Base-by-base conservation (phyloP, 2,329 filamentous ascomycete species). In the Aureobasidium namibiae region DNA sequence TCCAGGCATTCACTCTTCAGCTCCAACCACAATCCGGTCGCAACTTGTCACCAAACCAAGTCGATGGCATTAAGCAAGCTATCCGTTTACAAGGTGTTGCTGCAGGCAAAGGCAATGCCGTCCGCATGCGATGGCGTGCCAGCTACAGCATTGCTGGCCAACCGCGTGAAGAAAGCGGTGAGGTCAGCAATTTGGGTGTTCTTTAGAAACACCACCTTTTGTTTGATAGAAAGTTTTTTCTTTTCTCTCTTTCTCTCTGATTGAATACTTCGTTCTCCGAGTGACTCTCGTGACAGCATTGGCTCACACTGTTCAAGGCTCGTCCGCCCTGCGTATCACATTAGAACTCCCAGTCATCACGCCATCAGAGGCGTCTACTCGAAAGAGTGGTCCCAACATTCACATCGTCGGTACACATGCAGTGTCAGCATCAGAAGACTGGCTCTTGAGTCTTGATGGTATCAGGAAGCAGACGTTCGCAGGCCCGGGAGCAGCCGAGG, bases 51-150 rank as follows among this genome's bases (percentile, higher is more conserved):
- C 88, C 92, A 0, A 73, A 78, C 13, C 87, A 90, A 68, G 84
- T 86, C 70, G 82, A 82, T 67, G 92, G 91, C 29, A 86, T 99
- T 56, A 88, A 85, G 36, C 94, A 97, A 74, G 81, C 84, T 18
- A 90, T 96, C 63, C 78, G 86, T 48, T 78, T 97, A 26, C 84
- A 90, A 65, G 86, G 90, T 1, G 86, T 90, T 1, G 84, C 90
- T 66, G 76, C 75, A 63, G 79, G 83, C 44, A 89, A 87, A 68
- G 94, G 94, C 1, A 85, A 84, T 60, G 81, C 79, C n/a, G 86
- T 95, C 62, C 95, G 95, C 76, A 83, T 99, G 75, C 80, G 94
- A 63, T 99, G 92, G 89, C 89, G 90, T 67, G 84, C 89, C 26
- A 84, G 87, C 5, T 97, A 96, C 74, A 84, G 82, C 67, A 71